Evolutionary conservation across 306 rosid species (phyloP), one percentile per base, ranked within the genome.

Genomic region (Trifolium pratense): DNA sequence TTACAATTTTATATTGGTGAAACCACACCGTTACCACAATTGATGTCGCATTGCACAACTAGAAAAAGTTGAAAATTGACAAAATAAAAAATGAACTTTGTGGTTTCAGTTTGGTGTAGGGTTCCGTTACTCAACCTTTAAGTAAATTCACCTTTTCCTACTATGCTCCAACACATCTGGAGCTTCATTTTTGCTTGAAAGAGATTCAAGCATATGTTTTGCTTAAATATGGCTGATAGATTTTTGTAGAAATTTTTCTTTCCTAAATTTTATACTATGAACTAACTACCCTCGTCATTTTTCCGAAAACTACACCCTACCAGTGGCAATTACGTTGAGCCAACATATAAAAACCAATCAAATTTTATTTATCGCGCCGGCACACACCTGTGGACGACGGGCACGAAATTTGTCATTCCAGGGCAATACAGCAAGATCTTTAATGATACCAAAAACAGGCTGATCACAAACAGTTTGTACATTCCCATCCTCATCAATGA

Each of bases 401-500:
- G 83, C 48, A 3, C 77, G 66, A 25, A 85, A 93, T 73, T 72
- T 86, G 21, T 84, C 96, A 57, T 91, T 93, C 96, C 97, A 91
- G 6, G 93, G 94, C 66, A 93, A 80, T 66, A 93, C 68, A 42
- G 96, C 91, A 66, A 93, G 86, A 79, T 93, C 98, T 79, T 89
- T 91, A 72, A 93, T 88, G 37, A 86, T 88, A 53, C 98, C 98
- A 70, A 89, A 93, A 66, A 93, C 98, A 74, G 96, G 87, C 78
- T 91, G 97, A 82, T 93, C 98, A 75, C 96, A 86, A 2, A 93
- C 81, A 64, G 98, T 86, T 83, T 88, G 96, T 37, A 85, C 89
- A 73, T 82, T 80, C 51, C 98, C 98, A 70, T 89, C 94, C 73
- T 91, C 91, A 25, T 84, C 92, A 48, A 93, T 83, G 9, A 75